Evolutionary conservation across 345 rosid genomes (phyloP).

Genomic region (Anastatica hierochuntica): DNA sequence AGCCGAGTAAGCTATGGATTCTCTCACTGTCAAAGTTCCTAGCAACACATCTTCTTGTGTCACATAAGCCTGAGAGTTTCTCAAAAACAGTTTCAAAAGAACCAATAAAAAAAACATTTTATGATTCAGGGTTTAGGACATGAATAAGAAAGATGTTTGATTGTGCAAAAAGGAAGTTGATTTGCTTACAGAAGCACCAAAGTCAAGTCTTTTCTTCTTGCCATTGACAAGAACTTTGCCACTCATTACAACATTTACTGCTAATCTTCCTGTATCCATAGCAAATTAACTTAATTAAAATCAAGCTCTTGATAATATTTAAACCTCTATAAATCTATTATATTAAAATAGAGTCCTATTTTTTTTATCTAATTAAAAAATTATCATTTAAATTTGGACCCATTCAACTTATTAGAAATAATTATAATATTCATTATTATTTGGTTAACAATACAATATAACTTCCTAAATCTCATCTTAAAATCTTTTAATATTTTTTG

Average conservation of each 20-base stretch:
- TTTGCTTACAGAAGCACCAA: slow-evolving; percentile 58
- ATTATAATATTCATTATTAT: too few relatives aligned
- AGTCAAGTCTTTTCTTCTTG: slow-evolving; percentile 51
- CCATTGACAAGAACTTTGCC: slow-evolving; percentile 87
- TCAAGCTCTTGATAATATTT: background rate
- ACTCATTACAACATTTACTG: slow-evolving; percentile 77
- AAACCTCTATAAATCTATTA: too few relatives aligned
- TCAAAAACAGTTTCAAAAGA: too few relatives aligned
- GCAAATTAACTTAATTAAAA: background rate
- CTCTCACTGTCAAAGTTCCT: slow-evolving; percentile 75
- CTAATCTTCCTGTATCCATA: slow-evolving; percentile 66
- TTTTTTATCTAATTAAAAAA: too few relatives aligned
- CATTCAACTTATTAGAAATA: too few relatives aligned
- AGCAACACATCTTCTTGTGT: slow-evolving; percentile 68
- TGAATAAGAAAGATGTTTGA: background rate
- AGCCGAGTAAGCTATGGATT: slow-evolving; percentile 62
- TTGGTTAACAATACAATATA: too few relatives aligned
- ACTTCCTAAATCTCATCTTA: too few relatives aligned
- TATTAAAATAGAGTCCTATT: too few relatives aligned
- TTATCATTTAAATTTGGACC: too few relatives aligned
- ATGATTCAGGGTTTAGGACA: background rate
- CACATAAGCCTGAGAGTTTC: slow-evolving; percentile 54
- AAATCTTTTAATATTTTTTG: too few relatives aligned
- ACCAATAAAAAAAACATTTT: background rate
- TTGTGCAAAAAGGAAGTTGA: background rate